Conservation (phyloP, 805 yeast genomes). For the Kluyveromyces nonfermentans region DNA sequence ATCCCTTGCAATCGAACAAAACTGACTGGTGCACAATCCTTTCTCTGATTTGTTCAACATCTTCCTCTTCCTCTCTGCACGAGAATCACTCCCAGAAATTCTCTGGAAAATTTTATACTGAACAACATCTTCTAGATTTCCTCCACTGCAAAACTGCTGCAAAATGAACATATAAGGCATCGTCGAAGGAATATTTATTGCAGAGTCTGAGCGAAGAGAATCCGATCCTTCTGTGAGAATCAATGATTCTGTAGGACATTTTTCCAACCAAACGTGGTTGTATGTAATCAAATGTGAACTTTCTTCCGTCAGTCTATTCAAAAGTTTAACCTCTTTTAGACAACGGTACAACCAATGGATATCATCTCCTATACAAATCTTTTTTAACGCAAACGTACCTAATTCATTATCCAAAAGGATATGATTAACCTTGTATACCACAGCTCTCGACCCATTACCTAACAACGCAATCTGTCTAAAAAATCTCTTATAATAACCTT, state of each 20-base stretch:
- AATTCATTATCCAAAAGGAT: slow-evolving; percentile 55
- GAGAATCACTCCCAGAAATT: slow-evolving; percentile 30
- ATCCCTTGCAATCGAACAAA: slow-evolving; percentile 59
- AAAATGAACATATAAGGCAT: slow-evolving; percentile 71
- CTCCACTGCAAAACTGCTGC: slow-evolving; percentile 85
- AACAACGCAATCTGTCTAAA: slow-evolving; percentile 51
- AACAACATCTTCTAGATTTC: slow-evolving; percentile 67
- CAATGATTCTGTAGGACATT: slow-evolving; percentile 29
- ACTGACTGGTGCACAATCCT: slow-evolving; percentile 47
- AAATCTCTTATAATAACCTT: slow-evolving; percentile 71
- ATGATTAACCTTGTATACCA: slow-evolving; percentile 78
- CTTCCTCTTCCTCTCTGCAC: slow-evolving; percentile 32
- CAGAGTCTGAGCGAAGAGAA: slow-evolving; percentile 27
- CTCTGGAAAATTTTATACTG: slow-evolving; percentile 24
- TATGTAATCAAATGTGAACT: slow-evolving; percentile 64
- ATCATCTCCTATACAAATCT: slow-evolving; percentile 76
- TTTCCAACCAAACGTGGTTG: slow-evolving; percentile 88
- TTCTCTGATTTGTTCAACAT: slow-evolving; percentile 19
- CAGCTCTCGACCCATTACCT: slow-evolving; percentile 81
- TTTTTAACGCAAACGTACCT: slow-evolving; percentile 77
- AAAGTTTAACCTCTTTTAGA: slow-evolving; percentile 65
- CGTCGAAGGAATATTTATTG: slow-evolving; percentile 21
- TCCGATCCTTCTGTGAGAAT: background rate
- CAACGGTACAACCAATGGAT: slow-evolving; percentile 59
- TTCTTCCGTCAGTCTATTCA: slow-evolving; percentile 41